Base-by-base conservation (phyloP, 2,329 filamentous ascomycete species). In the Pyrenophora seminiperda region DNA sequence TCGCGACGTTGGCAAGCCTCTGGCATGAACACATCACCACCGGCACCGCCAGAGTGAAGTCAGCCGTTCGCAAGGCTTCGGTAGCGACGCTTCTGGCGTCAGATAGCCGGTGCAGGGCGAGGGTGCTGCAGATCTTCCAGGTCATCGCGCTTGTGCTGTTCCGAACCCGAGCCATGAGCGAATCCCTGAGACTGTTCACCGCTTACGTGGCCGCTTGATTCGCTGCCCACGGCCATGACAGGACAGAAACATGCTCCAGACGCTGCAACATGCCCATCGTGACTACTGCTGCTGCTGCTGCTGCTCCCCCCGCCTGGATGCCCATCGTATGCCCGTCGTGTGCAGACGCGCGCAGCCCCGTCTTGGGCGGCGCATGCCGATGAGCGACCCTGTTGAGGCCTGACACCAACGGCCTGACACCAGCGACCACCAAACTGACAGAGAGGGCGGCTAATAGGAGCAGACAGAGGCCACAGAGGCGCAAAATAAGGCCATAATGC, bases 111-210 rank as follows among this genome's bases (percentile, higher is more conserved):
- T 65, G 61, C 62, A 67, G 64, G 62, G 65, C 63, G 62, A 64
- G 66, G 61, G 65, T 67, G 64, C 53, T 71, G 71, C 67, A 71
- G 70, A 73, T 73, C 71, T 72, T 70, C 70, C 70, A 73, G 60
- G 67, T 73, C 68, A 71, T 71, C 65, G 62, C 66, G 66, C 70
- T 68, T 67, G 61, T 66, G 62, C 64, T 53, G 53, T 65, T 56
- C 62, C 56, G 59, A 65, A 62, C 61, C 56, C 50, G 54, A 60
- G 52, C 62, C 52, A 51, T 50, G 59, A 54, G 54, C 56, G 56
- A 59, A 73, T 73, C 69, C 69, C 70, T 73, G 68, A 58, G 56
- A 50, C 59, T 61, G 69, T 74, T 73, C 70, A 70, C 68, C 69
- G 70, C 71, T 60, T 55, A 41, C 9, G 47, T 37, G 40, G 14